Base-by-base conservation (phyloP, 2,329 filamentous ascomycete species). In the Phyllosticta citrichinensis region DNA sequence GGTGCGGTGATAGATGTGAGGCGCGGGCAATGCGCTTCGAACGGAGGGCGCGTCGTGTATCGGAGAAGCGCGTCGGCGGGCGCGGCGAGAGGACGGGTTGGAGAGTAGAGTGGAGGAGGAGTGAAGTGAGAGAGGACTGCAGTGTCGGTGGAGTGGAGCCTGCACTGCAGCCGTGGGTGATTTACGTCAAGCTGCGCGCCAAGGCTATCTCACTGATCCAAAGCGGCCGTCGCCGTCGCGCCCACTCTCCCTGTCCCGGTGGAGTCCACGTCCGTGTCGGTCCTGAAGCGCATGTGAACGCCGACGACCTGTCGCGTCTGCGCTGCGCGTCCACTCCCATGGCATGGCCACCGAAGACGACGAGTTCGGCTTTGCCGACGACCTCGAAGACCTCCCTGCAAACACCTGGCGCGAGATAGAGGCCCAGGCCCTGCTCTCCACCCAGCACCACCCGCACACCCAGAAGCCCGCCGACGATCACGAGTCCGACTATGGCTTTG, bases 391-490 rank as follows among this genome's bases (percentile, higher is more conserved):
- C 63, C 70, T 80, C 54, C 76, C 78, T 35, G 71, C 72, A 57
- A 75, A 77, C 64, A 71, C 76, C 25, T 70, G 80, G 40, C 69
- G 73, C 47, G 71, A 77, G 61, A 73, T 80, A 24, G 78, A 80
- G 67, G 70, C 72, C 52, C 72, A 69, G 54, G 79, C 78, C 58
- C 63, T 76, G 20, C 70, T 69, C 12, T 76, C 76, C 10, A 80
- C 77, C 19, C 76, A 78, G 65, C 63, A 64, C 6, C 33, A 30
- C 12, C 12, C 12, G 24, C n/a, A 40, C 19, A 62, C 52, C 55
- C 20, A 47, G 40, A 47, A 24, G 22, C 52, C 52, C 35, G 52
- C 56, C 56, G 53, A 25, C 11, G 14, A 30, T 20, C 27, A 52
- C 30, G 11, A 35, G 35, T 65, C 72, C 4, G 76, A 79, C 66